phyloP scores from a whole-genome alignment of 805 yeast species.

The Ogataea henricii region DNA sequence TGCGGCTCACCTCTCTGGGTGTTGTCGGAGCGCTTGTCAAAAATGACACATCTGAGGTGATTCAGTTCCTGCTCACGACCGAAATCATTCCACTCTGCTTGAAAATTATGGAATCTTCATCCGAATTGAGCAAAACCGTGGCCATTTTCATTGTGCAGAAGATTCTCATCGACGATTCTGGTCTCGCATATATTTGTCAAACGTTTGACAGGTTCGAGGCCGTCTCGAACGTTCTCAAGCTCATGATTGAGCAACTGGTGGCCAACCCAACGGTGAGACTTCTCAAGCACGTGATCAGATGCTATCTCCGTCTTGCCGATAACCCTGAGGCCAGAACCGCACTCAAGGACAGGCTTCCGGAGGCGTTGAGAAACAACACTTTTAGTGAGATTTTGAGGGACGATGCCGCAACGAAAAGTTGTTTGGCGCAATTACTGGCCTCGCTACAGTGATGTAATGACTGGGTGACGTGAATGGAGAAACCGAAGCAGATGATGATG shows the following conservation, averaged over 20 bases:
- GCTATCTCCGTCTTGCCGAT: constrained; percentile 88
- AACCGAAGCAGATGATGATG: too few relatives aligned
- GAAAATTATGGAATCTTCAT: constrained; percentile 92
- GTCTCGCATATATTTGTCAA: constrained; percentile 89
- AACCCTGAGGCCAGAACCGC: constrained; percentile 90
- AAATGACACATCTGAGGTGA: constrained; percentile 93
- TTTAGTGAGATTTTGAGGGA: constrained; percentile 78
- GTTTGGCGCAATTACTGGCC: constrained; percentile 78
- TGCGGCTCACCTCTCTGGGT: constrained; percentile 89
- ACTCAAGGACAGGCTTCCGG: constrained; percentile 79
- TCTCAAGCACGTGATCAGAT: constrained; percentile 89
- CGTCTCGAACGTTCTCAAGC: constrained; percentile 80
- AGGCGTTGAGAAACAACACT: constrained; percentile 83
- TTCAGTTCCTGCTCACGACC: constrained; percentile 87
- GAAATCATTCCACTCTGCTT: constrained; percentile 95
- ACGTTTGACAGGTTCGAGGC: constrained; percentile 94
- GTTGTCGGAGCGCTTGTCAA: constrained; percentile 97
- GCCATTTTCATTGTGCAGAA: constrained; percentile 96
- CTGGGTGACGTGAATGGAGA: too few relatives aligned
- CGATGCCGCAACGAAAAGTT: constrained; percentile 84
- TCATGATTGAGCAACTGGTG: constrained; percentile 85
- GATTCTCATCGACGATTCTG: constrained; percentile 87
- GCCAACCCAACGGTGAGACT: constrained; percentile 78
- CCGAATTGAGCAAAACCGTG: constrained; percentile 92
- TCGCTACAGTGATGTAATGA: constrained; percentile 33